Base-by-base conservation (phyloP, 2,329 filamentous ascomycete species). In the Colletotrichum spaethianum region DNA sequence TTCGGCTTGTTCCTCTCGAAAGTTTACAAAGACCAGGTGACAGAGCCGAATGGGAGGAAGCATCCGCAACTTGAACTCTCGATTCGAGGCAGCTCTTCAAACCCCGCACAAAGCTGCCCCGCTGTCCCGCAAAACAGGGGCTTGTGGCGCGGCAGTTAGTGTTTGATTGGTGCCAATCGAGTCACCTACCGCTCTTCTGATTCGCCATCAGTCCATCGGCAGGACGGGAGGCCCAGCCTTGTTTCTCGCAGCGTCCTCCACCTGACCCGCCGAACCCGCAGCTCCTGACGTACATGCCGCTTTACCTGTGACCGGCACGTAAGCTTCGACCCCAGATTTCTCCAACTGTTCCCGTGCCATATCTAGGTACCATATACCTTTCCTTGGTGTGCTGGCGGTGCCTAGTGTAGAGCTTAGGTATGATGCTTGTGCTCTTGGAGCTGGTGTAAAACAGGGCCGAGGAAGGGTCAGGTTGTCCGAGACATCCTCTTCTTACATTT, bases 311-410 rank as follows among this genome's bases (percentile, higher is more conserved):
- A 71, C 68, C 23, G 23, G 23, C 23, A 57, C 50, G 38, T 46
- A 31, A 63, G 50, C 57, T 68, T 52, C 57, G 57, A 72, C 69
- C 57, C 69, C 57, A 68, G 69, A 68, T 68, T 72, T 72, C 64
- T 61, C 67, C 48, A 67, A 70, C 38, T 67, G 63, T 67, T 61
- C 56, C 57, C 64, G 50, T 68, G 57, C 52, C 57, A 23, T 28
- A 38, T 42, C 44, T 42, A 60, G 40, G 16, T 61, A 48, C 57
- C 42, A 60, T 26, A 8, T 61, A 48, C 57, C 42, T 3, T 18
- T 52, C 26, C 48, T 16, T 56, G 53, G 53, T 40, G 31, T 36
- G 31, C 4, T 23, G 20, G 31, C 11, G 31, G 31, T 62, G 23
- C 44, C 33, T n/a, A n/a, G 20, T 48, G 42, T 28, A 38, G 31